phyloP scores from a whole-genome alignment of 192 early-diverging fungal species.

The Entrophospora sp. region DNA sequence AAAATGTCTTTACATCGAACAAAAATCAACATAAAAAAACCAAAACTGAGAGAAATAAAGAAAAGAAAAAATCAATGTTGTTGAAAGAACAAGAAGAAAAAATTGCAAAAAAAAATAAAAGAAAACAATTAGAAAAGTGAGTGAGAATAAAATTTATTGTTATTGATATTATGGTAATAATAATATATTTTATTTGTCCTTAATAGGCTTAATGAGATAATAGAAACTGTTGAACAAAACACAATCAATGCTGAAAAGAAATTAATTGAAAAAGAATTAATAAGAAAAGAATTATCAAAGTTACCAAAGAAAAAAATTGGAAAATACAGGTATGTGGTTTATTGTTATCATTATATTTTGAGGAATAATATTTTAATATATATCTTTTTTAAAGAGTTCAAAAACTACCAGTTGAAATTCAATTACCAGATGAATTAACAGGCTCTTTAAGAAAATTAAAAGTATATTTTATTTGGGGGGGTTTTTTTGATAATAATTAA shows the following conservation, averaged over 20 bases:
- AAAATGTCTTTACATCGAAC: background rate
- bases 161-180: constrained; percentile 7
- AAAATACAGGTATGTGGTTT: constrained; percentile 28
- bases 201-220: constrained; percentile 39
- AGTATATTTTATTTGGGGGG: constrained; percentile 6
- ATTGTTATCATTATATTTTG: constrained; percentile 20
- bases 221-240: constrained; percentile 32
- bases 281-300: constrained; percentile 27
- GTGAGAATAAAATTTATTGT: no score
- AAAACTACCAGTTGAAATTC: constrained; percentile 31
- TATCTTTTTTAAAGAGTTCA: constrained; percentile 10
- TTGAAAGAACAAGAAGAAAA: constrained; percentile 10
- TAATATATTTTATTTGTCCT: constrained; percentile 15
- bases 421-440: constrained; percentile 18
- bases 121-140: constrained; percentile 3
- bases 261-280: constrained; percentile 22
- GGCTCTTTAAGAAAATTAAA: background rate
- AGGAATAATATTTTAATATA: background rate
- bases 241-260: constrained; percentile 28
- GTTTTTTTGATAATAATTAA: no score
- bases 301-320: constrained; percentile 31
- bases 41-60: constrained; percentile 20
- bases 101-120: constrained; percentile 17
- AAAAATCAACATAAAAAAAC: constrained; percentile 5
- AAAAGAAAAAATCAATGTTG: constrained; percentile 19